Conservation (phyloP, 106 monocot species). For the Apostasia ramifera region DNA sequence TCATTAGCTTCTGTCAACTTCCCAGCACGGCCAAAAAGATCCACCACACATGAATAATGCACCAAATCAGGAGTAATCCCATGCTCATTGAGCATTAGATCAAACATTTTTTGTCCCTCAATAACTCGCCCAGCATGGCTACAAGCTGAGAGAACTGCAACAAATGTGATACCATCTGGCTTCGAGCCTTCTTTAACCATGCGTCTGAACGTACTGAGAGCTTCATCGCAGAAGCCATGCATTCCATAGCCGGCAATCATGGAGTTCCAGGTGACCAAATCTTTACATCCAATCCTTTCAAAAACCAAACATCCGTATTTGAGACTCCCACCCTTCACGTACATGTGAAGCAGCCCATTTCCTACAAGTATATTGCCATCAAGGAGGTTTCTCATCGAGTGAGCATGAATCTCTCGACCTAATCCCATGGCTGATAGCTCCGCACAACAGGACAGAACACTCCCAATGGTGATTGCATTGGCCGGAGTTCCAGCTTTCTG, state of each 20-base stretch:
- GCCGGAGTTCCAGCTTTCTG: constrained; percentile 12
- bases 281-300: constrained; percentile 18
- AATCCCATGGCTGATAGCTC: constrained; percentile 25
- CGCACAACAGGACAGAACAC: constrained; percentile 30
- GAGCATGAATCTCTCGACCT: constrained; percentile 41
- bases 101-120: constrained; percentile 37
- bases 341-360: constrained; percentile 49
- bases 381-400: constrained; percentile 19
- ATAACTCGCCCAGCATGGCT: constrained; percentile 43
- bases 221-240: constrained; percentile 32
- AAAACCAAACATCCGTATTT: constrained; percentile 19
- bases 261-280: constrained; percentile 48
- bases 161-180: constrained; percentile 53
- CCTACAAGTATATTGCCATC: constrained; percentile 24
- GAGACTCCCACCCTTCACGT: constrained; percentile 34
- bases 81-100: constrained; percentile 28
- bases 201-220: constrained; percentile 19
- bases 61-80: constrained; percentile 40
- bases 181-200: constrained; percentile 30
- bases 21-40: constrained; percentile 68
- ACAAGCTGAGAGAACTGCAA: constrained; percentile 55
- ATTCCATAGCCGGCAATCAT: constrained; percentile 41
- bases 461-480: constrained; percentile 34
- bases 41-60: constrained; percentile 79
- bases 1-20: constrained; percentile 31